Evolutionary conservation across 192 early-diverging fungal genomes (phyloP), one percentile per base, ranked within the genome.

Genomic region (Podila clonocystis): DNA sequence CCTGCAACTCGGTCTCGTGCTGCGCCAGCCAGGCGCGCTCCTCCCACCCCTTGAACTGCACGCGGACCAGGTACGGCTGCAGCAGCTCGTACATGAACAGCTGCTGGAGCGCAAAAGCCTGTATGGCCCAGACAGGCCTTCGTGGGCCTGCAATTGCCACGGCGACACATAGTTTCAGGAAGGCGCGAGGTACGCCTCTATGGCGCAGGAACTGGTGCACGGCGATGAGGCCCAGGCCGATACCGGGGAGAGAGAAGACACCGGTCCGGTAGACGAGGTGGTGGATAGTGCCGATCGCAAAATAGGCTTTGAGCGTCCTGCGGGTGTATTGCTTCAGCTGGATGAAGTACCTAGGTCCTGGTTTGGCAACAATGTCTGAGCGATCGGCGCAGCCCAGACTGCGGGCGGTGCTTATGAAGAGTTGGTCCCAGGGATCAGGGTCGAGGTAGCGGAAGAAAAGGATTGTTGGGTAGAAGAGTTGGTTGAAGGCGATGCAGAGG

Each of bases 51-150:
- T 72, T 79, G 30, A 79, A 79, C 9, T 68, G 30, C 4, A 67
- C 69, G 3, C 75, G 65, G 0, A 50, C 34, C 8, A 79, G 41
- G 9, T 79, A 79, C 1, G 75, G 75, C 24, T 79, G 75, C 29
- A 79, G 15, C 11, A 79, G 65, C 24, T 79, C 75, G 55, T 79
- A 79, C 33, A 76, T 59, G 22, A 76, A 65, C 38, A 69, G 63
- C 22, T 76, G 67, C 22, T 76, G 74, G 17, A 76, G 26, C 5
- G 48, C 28, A 13, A 67, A 30, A 0, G 24, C 65, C n/a, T 76
- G 74, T 5, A 66, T 48, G 19, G 45, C 12, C 74, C 62, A 65
- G 11, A 76, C 41, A 13, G 68, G 74, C 55, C 65, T 63, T 2
- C 58, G 29, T 7, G 64, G 72, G 11, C 58, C 63, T 0, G 62